A percentile compares a stretch with the other conserved stretches of the same genome.
Evolutionary conservation across 1,284 basidiomycete genomes (phyloP).

Genomic region (Coriolopsis trogii): DNA sequence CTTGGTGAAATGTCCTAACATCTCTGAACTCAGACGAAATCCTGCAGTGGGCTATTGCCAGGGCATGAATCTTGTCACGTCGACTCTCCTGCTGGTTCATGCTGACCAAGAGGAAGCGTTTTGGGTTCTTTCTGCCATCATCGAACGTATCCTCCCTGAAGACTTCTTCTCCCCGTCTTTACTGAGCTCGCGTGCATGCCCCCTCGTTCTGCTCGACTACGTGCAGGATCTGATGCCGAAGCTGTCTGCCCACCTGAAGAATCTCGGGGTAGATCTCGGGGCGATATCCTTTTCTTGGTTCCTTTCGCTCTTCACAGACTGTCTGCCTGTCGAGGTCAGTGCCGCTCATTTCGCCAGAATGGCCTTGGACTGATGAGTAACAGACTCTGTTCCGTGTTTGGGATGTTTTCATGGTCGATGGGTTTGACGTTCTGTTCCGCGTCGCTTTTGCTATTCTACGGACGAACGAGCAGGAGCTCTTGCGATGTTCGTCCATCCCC

Average conservation of each 20-base stretch:
- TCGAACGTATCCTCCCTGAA: conserved; percentile 82
- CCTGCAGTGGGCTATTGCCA: conserved; percentile 87
- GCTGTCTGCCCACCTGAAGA: conserved; percentile 74
- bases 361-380: conserved; percentile 1
- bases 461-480: conserved; percentile 80
- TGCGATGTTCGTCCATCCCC: conserved; percentile 81
- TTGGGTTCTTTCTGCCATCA: conserved; percentile 91
- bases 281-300: conserved; percentile 99
- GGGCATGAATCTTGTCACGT: conserved; percentile 95
- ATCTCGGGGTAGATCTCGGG: conserved; percentile 87
- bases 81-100: conserved; percentile 90
- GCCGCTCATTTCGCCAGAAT: not conserved
- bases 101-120: conserved; percentile 97
- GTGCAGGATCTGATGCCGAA: conserved; percentile 80
- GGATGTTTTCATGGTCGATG: conserved; percentile 97
- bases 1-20: conserved; percentile 1
- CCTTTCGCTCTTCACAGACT: conserved; percentile 94
- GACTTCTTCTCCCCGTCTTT: conserved; percentile 86
- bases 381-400: conserved; percentile 89
- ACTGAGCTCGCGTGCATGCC: conserved; percentile 91
- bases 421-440: conserved; percentile 90
- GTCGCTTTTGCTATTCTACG: conserved; percentile 87
- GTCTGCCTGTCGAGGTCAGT: conserved; percentile 88
- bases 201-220: conserved; percentile 87
- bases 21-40: conserved; percentile 85